These are phyloP conservation scores for Ustanciosporium gigantosporum DNA, from an alignment of 1,284 basidiomycete species.

Conservation along the genomic window DNA sequence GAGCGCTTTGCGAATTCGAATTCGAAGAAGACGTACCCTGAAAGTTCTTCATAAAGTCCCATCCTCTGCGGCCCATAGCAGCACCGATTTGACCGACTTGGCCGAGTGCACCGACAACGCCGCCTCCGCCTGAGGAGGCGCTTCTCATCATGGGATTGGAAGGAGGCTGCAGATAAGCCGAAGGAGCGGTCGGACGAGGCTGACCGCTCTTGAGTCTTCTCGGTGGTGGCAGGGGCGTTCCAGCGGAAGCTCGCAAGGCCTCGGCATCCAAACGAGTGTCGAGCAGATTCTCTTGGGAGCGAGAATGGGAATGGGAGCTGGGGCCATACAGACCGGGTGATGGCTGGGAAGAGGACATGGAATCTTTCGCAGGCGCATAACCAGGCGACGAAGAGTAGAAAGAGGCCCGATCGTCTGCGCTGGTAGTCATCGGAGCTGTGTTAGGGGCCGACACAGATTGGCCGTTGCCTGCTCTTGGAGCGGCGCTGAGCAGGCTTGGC, in stretches of 20 bases:
- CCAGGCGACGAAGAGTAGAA: too few relatives aligned
- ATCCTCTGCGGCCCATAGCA: constrained; percentile 44
- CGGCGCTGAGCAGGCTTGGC: constrained; percentile 20
- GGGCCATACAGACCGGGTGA: too few relatives aligned
- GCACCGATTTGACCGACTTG: constrained; percentile 43
- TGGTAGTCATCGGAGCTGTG: constrained; percentile 1
- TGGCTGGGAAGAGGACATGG: too few relatives aligned
- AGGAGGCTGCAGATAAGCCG: not conserved
- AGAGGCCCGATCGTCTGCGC: too few relatives aligned
- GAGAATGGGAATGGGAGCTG: constrained; percentile 4
- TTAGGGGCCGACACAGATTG: constrained; percentile 8
- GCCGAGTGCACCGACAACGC: constrained; percentile 29
- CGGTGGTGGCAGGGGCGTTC: constrained; percentile 29
- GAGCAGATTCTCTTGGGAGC: constrained; percentile 20
- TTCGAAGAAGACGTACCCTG: constrained; percentile 3
- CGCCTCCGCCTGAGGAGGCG: constrained; percentile 10
- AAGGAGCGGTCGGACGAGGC: constrained; percentile 1
- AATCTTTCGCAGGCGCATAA: too few relatives aligned
- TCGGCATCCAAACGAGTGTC: constrained; percentile 21
- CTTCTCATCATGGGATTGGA: constrained; percentile 7
- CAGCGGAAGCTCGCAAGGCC: constrained; percentile 22
- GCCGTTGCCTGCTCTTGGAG: constrained; percentile 8
- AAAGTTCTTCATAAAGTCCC: constrained; percentile 45
- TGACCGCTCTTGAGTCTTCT: constrained; percentile 11
- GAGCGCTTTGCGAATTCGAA: not conserved